Percentiles rank a stretch among this genome's conserved stretches.
These are phyloP conservation scores for Mucor plumbeus DNA, from an alignment of 371 early-diverging fungal genomes.

Conservation along the genomic window DNA sequence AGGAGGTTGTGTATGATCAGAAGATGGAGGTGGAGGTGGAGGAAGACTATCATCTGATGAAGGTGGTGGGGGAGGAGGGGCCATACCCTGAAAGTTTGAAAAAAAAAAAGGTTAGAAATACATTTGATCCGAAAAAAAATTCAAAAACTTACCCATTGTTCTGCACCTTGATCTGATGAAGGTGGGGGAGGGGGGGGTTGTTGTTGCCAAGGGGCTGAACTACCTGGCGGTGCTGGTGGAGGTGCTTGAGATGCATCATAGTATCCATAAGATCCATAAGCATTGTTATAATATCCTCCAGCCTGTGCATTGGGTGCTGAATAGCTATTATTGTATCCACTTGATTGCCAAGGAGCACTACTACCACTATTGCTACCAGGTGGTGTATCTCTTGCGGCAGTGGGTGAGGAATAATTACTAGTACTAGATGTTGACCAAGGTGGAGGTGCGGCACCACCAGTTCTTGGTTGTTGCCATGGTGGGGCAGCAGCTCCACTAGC, in stretches of 20 bases:
- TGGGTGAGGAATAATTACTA: conserved; percentile 16
- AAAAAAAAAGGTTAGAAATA: too few relatives aligned
- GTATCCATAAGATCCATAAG: conserved; percentile 34
- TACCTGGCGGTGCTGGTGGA: conserved; percentile 31
- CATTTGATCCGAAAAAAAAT: conserved; percentile 2
- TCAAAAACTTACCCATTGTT: conserved; percentile 21
- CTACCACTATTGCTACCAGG: conserved; percentile 17
- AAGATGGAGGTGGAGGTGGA: conserved; percentile 47
- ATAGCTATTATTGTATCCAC: conserved; percentile 23
- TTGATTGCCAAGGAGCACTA: conserved; percentile 42
- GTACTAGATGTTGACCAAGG: conserved; percentile 31
- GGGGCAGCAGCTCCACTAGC: conserved; percentile 29
- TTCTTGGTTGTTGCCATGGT: conserved; percentile 43
- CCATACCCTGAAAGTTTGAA: conserved; percentile 17
- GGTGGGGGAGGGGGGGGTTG: conserved; percentile 27
- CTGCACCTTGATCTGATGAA: conserved; percentile 1
- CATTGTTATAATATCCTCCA: conserved; percentile 33
- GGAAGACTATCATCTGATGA: conserved; percentile 33
- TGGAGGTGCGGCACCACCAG: conserved; percentile 26
- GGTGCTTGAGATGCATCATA: conserved; percentile 39
- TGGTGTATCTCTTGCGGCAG: conserved; percentile 8
- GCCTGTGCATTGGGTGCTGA: conserved; percentile 5
- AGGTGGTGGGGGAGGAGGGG: conserved; percentile 48
- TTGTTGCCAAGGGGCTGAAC: conserved; percentile 28
- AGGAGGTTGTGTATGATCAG: conserved; percentile 29